phyloP scores from a whole-genome alignment of 2,329 filamentous ascomycete genomes.

The Phialocephala subalpina region DNA sequence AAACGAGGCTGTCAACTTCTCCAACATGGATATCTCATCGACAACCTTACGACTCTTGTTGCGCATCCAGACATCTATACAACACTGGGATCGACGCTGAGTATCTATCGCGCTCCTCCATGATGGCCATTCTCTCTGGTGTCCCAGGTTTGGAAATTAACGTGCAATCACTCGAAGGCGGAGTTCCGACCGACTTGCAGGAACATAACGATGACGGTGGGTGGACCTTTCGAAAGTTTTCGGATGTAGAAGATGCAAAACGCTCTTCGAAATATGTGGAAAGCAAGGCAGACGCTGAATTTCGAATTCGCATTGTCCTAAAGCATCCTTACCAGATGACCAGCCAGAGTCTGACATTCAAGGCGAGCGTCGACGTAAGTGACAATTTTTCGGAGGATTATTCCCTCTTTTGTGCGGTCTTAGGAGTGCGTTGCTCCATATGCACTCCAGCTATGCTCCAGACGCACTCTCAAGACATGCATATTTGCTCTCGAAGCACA shows the following conservation, averaged over 20 bases:
- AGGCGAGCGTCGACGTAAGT: slow-evolving; percentile 30
- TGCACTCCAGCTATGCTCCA: no score
- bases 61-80: no score
- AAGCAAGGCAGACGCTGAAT: slow-evolving; percentile 30
- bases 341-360: slow-evolving; percentile 23
- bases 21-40: neutral
- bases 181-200: slow-evolving; percentile 12
- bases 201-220: slow-evolving; percentile 35
- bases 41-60: neutral
- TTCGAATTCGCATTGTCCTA: slow-evolving; percentile 26
- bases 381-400: no score
- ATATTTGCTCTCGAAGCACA: no score
- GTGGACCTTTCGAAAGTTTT: slow-evolving; percentile 17
- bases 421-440: no score
- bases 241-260: slow-evolving; percentile 6
- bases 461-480: no score
- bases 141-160: slow-evolving; percentile 35
- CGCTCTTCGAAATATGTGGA: slow-evolving; percentile 31
- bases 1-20: neutral
- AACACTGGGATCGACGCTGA: neutral
- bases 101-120: neutral
- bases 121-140: slow-evolving; percentile 36
- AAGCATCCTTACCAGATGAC: slow-evolving; percentile 24
- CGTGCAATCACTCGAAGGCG: slow-evolving; percentile 25
- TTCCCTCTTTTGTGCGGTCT: no score